Base-by-base conservation (phyloP, 2,329 filamentous ascomycete genomes). In the Sporothrix globosa region DNA sequence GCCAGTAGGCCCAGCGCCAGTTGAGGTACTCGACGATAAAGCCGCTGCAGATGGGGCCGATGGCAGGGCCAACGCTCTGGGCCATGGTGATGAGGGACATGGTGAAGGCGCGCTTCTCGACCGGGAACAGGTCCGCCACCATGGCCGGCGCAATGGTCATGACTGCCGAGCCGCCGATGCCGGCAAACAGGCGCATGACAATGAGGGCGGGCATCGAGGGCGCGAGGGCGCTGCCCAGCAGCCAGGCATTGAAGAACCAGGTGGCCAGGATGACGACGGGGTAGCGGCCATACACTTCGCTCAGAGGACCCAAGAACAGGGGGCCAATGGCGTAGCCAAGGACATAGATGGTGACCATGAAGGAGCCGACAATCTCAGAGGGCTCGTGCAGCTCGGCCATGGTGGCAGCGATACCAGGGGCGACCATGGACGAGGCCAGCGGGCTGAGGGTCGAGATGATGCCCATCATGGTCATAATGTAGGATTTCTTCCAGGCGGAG, bases 251-350 rank as follows among this genome's bases (percentile, higher is more conserved):
- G 78, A 91, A 91, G 1, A 91, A 80, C 2, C 65, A 58, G 11
- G 92, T 93, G 4, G 91, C 90, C 0, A 84, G 83, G 34, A 93
- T 83, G 75, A 97, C 95, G 50, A 96, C 91, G 0, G 93, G 92
- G 13, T 67, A 56, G 13, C 71, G 71, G 6, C 71, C 71, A 30
- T 72, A 72, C 39, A 72, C 61, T 39, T 72, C 71, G 19, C 63
- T 69, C 27, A 72, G 61, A 1, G 71, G 71, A 4, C 66, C 71
- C 14, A 72, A 44, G 41, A 72, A 69, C 21, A 72, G 61, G 1
- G 69, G 69, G 3, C 71, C 71, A 44, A 72, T 58, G 7, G 56
- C 68, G 21, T 70, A 72, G 21, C 70, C 70, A 3, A 90, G 78
- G 2, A 90, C 77, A 75, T 88, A 90, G 70, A 90, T 88, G 68